Base-by-base conservation (phyloP, 2,329 filamentous ascomycete species). In the Botrytis byssoidea region DNA sequence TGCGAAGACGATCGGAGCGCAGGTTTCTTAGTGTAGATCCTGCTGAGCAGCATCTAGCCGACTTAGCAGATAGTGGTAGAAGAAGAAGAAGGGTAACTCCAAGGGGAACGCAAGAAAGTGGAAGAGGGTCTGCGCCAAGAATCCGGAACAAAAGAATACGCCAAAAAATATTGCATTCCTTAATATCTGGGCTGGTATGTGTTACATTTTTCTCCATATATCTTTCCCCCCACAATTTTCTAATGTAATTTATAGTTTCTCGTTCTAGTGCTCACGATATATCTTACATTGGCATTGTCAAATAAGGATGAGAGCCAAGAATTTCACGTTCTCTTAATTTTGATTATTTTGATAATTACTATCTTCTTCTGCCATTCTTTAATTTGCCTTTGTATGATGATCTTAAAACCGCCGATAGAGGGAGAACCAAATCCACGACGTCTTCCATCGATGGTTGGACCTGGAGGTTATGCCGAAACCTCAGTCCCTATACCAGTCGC, bases 321-420 rank as follows among this genome's bases (percentile, higher is more conserved):
- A 82, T 91, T 97, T 79, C 92, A 94, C 78, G 89, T 97, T 74
- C 85, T 97, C 71, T 87, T 97, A 74, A 91, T 97, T 73, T 86
- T 97, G 71, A 86, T 95, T 76, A 91, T 97, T 73, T 83, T 97
- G 70, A 85, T 91, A 70, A 87, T 91, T 48, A 90, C 91, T 2
- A 89, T 95, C 77, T 90, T 97, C 83, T 96, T 97, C 85, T 92
- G 90, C 79, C 93, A 97, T 82, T 89, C 90, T 60, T 83, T 96
- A 25, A 88, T 96, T 73, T 90, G 92, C 29, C 86, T 97, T 6
- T 91, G 89, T 82, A 87, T 97, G 83, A 82, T 92, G 66, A 82
- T 91, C 22, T 83, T 90, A 72, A 75, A 77, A 9, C 83, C 82
- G 72, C 81, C 81, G 14, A 65, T 77, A 42, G 79, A 79, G 37